A percentile compares a stretch with the other conserved stretches of the same genome.
These are phyloP conservation scores for Venturia asperata DNA, from an alignment of 2,329 filamentous ascomycete genomes.

Conservation along the genomic window DNA sequence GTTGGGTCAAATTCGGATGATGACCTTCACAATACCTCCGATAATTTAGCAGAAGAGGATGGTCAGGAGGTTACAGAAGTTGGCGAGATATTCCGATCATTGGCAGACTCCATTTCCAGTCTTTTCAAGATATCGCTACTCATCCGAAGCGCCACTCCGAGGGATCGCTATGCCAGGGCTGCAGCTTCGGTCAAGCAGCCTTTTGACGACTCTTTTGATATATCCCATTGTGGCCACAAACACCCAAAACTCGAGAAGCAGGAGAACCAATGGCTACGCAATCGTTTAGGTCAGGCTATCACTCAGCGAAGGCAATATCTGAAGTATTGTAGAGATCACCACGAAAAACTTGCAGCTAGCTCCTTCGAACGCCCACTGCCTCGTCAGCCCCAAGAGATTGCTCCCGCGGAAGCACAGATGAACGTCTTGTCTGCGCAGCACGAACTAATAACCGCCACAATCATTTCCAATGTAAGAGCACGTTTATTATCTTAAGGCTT, in stretches of 20 bases:
- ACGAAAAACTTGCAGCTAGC: slow-evolving; percentile 20
- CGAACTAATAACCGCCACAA: neutral
- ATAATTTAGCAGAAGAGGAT: slow-evolving; percentile 5
- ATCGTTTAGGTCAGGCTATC: slow-evolving; percentile 25
- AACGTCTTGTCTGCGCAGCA: neutral
- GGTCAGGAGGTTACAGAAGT: slow-evolving; percentile 21
- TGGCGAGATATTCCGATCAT: slow-evolving; percentile 23
- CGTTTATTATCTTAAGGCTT: neutral
- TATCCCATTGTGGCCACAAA: slow-evolving; percentile 25
- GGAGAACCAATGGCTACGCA: slow-evolving; percentile 23
- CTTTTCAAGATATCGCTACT: slow-evolving; percentile 27
- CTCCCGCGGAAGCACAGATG: neutral
- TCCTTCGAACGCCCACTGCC: neutral
- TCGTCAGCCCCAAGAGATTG: neutral
- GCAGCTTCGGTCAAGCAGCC: slow-evolving; percentile 20
- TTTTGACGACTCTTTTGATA: slow-evolving; percentile 23
- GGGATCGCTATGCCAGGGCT: slow-evolving; percentile 26
- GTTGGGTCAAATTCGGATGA: slow-evolving; percentile 5
- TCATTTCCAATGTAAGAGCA: neutral
- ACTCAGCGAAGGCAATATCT: slow-evolving; percentile 25
- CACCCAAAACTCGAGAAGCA: slow-evolving; percentile 23
- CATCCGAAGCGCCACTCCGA: slow-evolving; percentile 24
- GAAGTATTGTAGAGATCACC: slow-evolving; percentile 24
- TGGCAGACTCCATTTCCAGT: slow-evolving; percentile 24
- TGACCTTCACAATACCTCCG: neutral